Evolutionary conservation across 768 basidiomycete species (phyloP).

Genomic region (Tulasnella sp.): DNA sequence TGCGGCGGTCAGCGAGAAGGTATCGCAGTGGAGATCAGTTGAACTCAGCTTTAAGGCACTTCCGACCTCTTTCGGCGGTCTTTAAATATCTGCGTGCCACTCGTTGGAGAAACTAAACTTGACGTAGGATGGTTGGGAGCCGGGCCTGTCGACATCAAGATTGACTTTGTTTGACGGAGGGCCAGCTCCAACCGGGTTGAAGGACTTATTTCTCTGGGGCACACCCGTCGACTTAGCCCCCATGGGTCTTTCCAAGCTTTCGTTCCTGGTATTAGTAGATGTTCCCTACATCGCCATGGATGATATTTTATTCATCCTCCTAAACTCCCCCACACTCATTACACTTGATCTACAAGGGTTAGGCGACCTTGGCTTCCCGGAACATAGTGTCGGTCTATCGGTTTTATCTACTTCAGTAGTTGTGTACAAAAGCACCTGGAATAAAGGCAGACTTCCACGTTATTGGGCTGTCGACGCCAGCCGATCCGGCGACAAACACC

Average conservation of each 20-base stretch:
- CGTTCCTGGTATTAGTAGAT: not conserved
- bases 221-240: not conserved
- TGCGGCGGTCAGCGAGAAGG: not conserved
- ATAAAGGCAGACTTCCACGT: no score
- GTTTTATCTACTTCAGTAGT: no score
- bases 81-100: not conserved
- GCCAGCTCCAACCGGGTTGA: not conserved
- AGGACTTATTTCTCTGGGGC: not conserved
- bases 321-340: not conserved
- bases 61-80: not conserved
- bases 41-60: not conserved
- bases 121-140: not conserved
- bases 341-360: not conserved
- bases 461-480: not conserved
- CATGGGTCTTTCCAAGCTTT: not conserved
- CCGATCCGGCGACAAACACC: conserved; percentile 55
- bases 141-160: not conserved
- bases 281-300: not conserved
- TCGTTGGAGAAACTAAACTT: not conserved
- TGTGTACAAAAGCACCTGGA: no score
- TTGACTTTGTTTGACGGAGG: not conserved
- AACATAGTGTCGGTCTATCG: not conserved
- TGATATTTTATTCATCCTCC: not conserved
- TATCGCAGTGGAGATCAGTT: not conserved
- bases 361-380: not conserved